Evolutionary conservation across 805 yeast genomes (phyloP), one percentile per base, ranked within the genome.

Genomic region (Saccharomycopsis sp.): DNA sequence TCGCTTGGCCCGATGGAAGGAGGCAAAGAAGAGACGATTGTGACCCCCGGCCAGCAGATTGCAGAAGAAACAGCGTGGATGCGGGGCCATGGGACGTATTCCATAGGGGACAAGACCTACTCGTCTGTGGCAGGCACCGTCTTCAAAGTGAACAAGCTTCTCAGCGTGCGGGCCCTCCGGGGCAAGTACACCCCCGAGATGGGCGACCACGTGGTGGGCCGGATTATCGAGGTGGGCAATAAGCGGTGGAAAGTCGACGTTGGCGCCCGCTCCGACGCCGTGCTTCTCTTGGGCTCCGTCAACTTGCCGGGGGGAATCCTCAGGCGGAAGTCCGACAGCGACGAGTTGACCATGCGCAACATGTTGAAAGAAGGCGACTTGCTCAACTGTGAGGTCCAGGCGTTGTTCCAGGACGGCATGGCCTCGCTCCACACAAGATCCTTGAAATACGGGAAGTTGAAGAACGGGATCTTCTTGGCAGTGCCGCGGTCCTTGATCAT

Each of bases 1-100:
- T n/a, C n/a, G n/a, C n/a, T n/a, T n/a, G n/a, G n/a, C n/a, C n/a
- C n/a, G n/a, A 62, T 53, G 12, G 56, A 50, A 4, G 61, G 56
- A 10, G 59, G 48, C 7, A 62, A 53, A 5, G 60, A 48, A 3
- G 61, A 50, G 1, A 56, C 61, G 9, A 61, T 92, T 7, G 95
- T 89, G 15, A 86, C 96, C 1, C 98, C 98, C 0, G 98, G 98
- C 7, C 96, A 92, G 57, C 63, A 88, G 38, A 83, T 92, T n/a
- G 92, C 97, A 0, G 92, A 84, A 51, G 97, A 92, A 54, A 84
- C 95, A 5, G 71, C 80, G 2, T 92, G 97, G 96, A 92, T 92
- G 98, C 75, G 94, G 55, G 98, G 98, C 22, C 98, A 89, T 56
- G 98, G 98, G 4, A 92, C 97, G 0, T 92, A 86, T 58, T 75